Base-by-base conservation (phyloP, 108 stramenopile genomes). In the Tribonema minus region DNA sequence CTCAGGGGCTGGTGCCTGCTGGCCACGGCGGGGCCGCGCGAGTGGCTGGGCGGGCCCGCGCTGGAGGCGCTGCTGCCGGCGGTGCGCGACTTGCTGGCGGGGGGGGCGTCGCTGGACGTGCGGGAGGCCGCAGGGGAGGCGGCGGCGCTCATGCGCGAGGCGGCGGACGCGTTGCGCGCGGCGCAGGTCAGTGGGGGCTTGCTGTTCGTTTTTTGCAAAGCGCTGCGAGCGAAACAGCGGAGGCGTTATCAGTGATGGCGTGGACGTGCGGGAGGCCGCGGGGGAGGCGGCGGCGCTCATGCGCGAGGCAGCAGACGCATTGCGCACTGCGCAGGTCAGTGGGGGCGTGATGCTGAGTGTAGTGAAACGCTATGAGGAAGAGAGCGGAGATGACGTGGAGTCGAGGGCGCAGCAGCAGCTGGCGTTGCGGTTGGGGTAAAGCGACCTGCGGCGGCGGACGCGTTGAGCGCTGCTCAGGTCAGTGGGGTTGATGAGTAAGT, bases 41-140 rank as follows among this genome's bases (percentile, higher is more conserved):
- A 61, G 30, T 80, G 61, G 60, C 36, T 64, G 38, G 68, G 69
- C 20, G 62, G 61, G 33, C 59, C 35, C 39, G 40, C 64, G 63
- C 64, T 61, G 31, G 58, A 30, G 25, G 40, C 62, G 40, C 62
- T 63, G 60, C 70, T 80, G 20, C 37, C 41, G 35, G 69, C 40
- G 31, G 41, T 80, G 34, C 37, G 68, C 39, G 69, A 61, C 1
- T 63, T 80, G 38, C 41, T 80, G 39, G 62, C 27, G n/a, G n/a
- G n/a, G 30, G 69, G 68, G 28, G 25, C 68, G 23, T 61, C 61
- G 68, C 62, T 69, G 68, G 79, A 71, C 25, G 63, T 80, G 33
- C 58, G 69, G 25, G 62, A 70, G 32, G 79, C 69, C 28, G 79
- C 79, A 5, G 79, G 79, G 1, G 79, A 80, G 61, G 69, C 60